These are phyloP conservation scores for Moniliophthora roreri DNA, from an alignment of 1,284 basidiomycete species.

Conservation along the genomic window DNA sequence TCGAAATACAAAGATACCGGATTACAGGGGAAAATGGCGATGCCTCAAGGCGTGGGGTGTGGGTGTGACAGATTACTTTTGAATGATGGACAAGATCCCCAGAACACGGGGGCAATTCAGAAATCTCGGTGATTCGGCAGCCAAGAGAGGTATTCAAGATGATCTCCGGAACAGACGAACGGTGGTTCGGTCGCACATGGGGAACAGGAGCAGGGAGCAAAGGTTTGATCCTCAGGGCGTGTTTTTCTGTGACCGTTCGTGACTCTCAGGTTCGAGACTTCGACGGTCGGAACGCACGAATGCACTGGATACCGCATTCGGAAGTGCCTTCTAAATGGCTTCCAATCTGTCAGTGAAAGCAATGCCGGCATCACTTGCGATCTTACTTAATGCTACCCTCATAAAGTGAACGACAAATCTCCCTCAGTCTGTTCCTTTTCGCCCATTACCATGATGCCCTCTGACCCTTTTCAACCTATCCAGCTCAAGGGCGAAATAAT, in stretches of 20 bases:
- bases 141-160: constrained; percentile 7
- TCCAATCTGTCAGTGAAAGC: constrained; percentile 8
- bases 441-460: constrained; percentile 15
- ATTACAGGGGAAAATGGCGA: not conserved
- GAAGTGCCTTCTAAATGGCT: not conserved
- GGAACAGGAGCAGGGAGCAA: not conserved
- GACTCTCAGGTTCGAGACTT: constrained; percentile 3
- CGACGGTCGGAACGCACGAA: not conserved
- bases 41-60: not conserved
- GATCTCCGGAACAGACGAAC: constrained; percentile 5
- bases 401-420: constrained; percentile 9
- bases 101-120: not conserved
- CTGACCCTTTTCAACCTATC: constrained; percentile 23
- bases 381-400: constrained; percentile 9
- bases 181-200: not conserved
- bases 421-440: constrained; percentile 12
- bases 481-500: constrained; percentile 50
- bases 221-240: constrained; percentile 14
- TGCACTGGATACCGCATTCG: not conserved
- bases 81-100: not conserved
- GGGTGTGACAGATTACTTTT: not conserved
- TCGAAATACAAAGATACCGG: not conserved
- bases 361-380: constrained; percentile 11
- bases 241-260: constrained; percentile 5
- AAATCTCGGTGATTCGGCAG: constrained; percentile 11